Base-by-base conservation (phyloP, 345 rosid species). In the Brassica rapa region DNA sequence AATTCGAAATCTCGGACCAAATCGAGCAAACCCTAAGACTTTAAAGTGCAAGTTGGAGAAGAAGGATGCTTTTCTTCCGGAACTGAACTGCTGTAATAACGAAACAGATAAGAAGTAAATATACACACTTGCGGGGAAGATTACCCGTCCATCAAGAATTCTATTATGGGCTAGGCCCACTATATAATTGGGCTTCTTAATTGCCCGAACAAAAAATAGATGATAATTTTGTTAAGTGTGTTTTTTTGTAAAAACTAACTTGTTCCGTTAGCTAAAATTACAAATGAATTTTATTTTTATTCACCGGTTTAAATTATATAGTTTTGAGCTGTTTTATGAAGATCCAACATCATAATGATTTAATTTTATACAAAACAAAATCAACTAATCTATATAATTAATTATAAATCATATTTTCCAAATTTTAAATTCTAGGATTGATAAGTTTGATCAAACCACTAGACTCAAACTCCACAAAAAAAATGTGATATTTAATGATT, bases 121-220 rank as follows among this genome's bases (percentile, higher is more conserved):
- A 53, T 53, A 66, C 14, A 3, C 39, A 19, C 25, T 4, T 49
- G 2, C 55, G 16, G 16, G 43, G 80, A 33, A 62, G 66, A 37
- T 71, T 6, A 77, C 81, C 76, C 60, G 66, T 39, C 56, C 4
- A 55, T 77, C 81, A 71, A 71, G 71, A 77, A 30, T 70, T 62
- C 75, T 2, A 15, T 43, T 69, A 5, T 24, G 70, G 75, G 53
- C 70, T 70, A 27, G 6, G 80, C 70, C 75, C 62, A 30, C 59
- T 1, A 35, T 9, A 1, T 0, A 0, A 39, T 37, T 19, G 8
- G 55, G 41, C 19, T 74, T 24, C 8, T 49, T 46, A 64, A 8
- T 75, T 1, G 35, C 6, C 35, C 14, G 5, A 25, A 25, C 27
- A 46, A 12, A 46, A 46, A 3, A 41, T 41, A 41, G 12, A 41